Evolutionary conservation across 768 basidiomycete species (phyloP), one percentile per base, ranked within the genome.

Genomic region (Auricularia sp.): DNA sequence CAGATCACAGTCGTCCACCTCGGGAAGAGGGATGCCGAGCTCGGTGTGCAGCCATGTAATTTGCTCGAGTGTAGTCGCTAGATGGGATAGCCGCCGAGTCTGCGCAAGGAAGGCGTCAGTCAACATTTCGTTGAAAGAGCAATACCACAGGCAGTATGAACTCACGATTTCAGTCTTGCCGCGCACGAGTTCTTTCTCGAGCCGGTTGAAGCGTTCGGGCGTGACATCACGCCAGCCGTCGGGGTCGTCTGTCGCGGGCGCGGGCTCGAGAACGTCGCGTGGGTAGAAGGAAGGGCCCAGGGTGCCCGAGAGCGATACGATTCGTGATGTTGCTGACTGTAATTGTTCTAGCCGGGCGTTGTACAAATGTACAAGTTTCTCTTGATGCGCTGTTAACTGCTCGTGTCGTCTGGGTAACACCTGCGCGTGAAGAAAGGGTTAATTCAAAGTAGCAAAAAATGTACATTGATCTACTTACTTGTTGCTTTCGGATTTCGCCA

Each of bases 111-210:
- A n/a, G 53, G 43, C 43, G 60, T 12, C 3, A 11, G 63, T 21
- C 11, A 18, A 33, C 47, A 29, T 10, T n/a, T 47, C 29, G 0
- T 29, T 29, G 29, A 29, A 29, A 29, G 29, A 29, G 29, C 29
- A 29, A 29, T 29, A 29, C 29, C 29, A 29, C 29, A 29, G 29
- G 29, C 29, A 29, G 29, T 29, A 66, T 36, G 18, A 47, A 79
- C 89, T 70, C 69, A 92, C 89, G 63, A 92, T 81, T 82, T 95
- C 93, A n/a, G 83, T 82, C 74, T 93, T 93, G 11, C 90, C 91
- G 62, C 88, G 80, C 10, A 90, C 86, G 18, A 93, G 81, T 70
- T 94, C 91, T 72, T 90, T 88, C 78, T 94, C 91, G 4, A 95
- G 77, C 69, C 79, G 87, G 58, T 84, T 80, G 71, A 95, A 91